These are phyloP conservation scores for Vinca minor DNA, from an alignment of 257 asterid species.

Conservation along the genomic window DNA sequence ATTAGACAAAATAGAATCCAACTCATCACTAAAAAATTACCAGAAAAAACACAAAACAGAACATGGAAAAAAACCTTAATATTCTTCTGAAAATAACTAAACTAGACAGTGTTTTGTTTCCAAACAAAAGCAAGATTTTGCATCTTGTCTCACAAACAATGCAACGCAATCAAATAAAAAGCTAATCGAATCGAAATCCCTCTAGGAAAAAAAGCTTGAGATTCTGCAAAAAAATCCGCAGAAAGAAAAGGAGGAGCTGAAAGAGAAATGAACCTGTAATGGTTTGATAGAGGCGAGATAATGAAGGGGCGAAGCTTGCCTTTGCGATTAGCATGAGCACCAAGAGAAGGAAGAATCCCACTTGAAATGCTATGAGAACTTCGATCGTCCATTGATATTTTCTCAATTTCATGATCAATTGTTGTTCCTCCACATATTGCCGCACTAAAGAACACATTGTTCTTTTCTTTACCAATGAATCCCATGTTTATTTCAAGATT, in stretches of 20 bases:
- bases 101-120: too few species aligned
- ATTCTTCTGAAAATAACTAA: too few species aligned
- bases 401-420: slow-evolving; percentile 32
- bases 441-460: neutral
- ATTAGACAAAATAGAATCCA: too few species aligned
- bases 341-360: slow-evolving; percentile 60
- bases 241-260: too few species aligned
- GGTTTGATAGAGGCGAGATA: slow-evolving; percentile 49
- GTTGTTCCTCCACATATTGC: neutral
- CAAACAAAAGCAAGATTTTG: too few species aligned
- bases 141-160: too few species aligned
- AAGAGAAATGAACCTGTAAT: slow-evolving; percentile 64
- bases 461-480: neutral
- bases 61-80: neutral
- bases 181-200: too few species aligned
- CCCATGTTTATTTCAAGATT: neutral
- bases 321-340: slow-evolving; percentile 38
- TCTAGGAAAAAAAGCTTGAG: neutral
- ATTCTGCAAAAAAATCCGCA: too few species aligned
- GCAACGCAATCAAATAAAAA: too few species aligned
- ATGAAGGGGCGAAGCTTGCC: slow-evolving; percentile 35
- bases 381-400: slow-evolving; percentile 33
- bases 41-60: too few species aligned
- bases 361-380: slow-evolving; percentile 43
- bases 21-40: too few species aligned